Evolutionary conservation across 768 basidiomycete genomes (phyloP).

Genomic region (Phanerochaete carnosa): DNA sequence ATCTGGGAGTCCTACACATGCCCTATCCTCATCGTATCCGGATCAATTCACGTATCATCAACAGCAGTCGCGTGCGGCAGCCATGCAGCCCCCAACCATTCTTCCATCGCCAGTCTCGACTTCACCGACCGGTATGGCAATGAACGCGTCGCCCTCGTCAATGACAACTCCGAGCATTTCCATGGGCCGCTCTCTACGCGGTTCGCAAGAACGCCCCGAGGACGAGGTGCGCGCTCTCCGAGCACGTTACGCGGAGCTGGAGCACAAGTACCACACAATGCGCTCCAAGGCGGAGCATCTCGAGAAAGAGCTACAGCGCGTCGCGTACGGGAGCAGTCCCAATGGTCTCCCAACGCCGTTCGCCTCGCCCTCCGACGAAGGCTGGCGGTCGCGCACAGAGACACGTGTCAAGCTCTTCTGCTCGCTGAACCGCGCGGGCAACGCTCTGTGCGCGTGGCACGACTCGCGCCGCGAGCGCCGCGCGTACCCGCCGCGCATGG

Average conservation of each 20-base stretch:
- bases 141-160: slow-evolving; percentile 23
- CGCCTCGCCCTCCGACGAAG: slow-evolving; percentile 39
- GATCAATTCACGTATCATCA: slow-evolving; percentile 16
- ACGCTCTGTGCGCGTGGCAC: slow-evolving; percentile 88
- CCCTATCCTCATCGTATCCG: slow-evolving; percentile 14
- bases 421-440: slow-evolving; percentile 82
- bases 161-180: slow-evolving; percentile 17
- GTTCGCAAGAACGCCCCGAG: slow-evolving; percentile 30
- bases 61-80: slow-evolving; percentile 10
- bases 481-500: slow-evolving; percentile 73
- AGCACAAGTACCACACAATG: slow-evolving; percentile 52
- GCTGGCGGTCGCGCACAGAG: slow-evolving; percentile 74
- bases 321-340: slow-evolving; percentile 12
- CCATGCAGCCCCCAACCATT: slow-evolving; percentile 17
- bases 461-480: slow-evolving; percentile 84
- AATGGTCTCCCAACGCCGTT: slow-evolving; percentile 28
- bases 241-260: slow-evolving; percentile 58
- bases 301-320: slow-evolving; percentile 39
- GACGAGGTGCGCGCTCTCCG: slow-evolving; percentile 55
- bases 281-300: slow-evolving; percentile 46
- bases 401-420: slow-evolving; percentile 70
- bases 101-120: slow-evolving; percentile 19
- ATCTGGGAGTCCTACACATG: slow-evolving; percentile 4
- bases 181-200: slow-evolving; percentile 20
- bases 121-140: slow-evolving; percentile 23